These are phyloP conservation scores for Inonotus obliquus DNA, from an alignment of 1,284 basidiomycete genomes.

Conservation along the genomic window DNA sequence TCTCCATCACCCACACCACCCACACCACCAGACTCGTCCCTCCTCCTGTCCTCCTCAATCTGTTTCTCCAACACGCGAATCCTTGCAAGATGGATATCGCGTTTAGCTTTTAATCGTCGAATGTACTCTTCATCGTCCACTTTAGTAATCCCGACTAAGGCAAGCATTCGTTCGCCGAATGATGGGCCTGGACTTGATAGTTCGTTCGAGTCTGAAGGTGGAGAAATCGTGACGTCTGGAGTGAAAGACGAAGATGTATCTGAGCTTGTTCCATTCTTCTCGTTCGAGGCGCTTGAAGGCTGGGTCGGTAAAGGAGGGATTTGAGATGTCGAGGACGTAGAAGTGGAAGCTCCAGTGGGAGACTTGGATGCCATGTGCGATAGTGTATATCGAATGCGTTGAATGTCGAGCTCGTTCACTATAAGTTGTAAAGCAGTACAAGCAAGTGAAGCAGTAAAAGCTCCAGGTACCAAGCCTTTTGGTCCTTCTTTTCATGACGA, in stretches of 20 bases:
- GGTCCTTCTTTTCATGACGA: constrained; percentile 33
- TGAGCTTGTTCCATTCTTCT: too few species aligned
- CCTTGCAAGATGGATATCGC: constrained; percentile 45
- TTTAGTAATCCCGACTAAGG: constrained; percentile 42
- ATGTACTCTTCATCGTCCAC: constrained; percentile 65
- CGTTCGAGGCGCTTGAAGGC: too few species aligned
- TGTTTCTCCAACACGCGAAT: constrained; percentile 55
- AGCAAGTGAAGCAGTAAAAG: constrained; percentile 46
- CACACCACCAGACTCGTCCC: too few species aligned
- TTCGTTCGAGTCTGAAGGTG: constrained; percentile 3
- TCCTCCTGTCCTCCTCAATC: constrained; percentile 31
- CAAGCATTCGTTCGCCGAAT: constrained; percentile 34
- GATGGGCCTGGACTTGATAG: too few species aligned
- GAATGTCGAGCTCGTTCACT: constrained; percentile 59
- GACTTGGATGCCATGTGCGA: too few species aligned
- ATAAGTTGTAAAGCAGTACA: constrained; percentile 57
- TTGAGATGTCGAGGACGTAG: too few species aligned
- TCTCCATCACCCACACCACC: background rate
- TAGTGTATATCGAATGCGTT: constrained; percentile 53
- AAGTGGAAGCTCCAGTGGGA: constrained; percentile 24
- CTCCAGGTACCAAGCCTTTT: constrained; percentile 43
- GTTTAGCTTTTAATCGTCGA: constrained; percentile 44
- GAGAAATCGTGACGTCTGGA: too few species aligned
- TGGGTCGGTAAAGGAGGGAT: too few species aligned
- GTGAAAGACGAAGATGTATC: too few species aligned